These are phyloP conservation scores for Lolium multiflorum DNA, from an alignment of 176 grass and related monocot species.

Conservation along the genomic window DNA sequence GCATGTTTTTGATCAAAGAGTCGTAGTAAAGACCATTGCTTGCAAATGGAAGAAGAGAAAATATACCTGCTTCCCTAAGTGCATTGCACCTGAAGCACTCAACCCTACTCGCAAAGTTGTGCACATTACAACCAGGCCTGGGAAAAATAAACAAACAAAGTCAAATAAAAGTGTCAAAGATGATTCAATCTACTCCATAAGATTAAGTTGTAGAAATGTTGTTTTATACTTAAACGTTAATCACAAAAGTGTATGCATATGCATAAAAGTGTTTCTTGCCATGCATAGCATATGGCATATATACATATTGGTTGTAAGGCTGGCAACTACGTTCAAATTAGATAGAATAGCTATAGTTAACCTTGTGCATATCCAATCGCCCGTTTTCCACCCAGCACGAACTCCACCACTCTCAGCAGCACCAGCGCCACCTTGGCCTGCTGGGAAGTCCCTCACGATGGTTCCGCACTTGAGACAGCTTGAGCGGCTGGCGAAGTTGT, in stretches of 20 bases:
- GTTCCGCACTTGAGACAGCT: constrained; percentile 87
- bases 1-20: neutral
- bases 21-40: neutral
- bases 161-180: neutral
- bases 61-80: constrained; percentile 70
- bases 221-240: neutral
- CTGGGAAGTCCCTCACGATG: constrained; percentile 56
- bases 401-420: constrained; percentile 39
- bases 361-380: constrained; percentile 96
- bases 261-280: constrained; percentile 32
- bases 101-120: constrained; percentile 91
- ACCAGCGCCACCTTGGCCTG: constrained; percentile 45
- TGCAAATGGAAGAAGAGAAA: constrained; percentile 7
- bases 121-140: constrained; percentile 89
- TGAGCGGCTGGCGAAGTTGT: constrained; percentile 92
- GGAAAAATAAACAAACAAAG: neutral
- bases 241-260: constrained; percentile 5
- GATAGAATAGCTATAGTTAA: constrained; percentile 42
- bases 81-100: constrained; percentile 87
- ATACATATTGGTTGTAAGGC: neutral
- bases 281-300: constrained; percentile 20
- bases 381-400: constrained; percentile 69
- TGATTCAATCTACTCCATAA: neutral
- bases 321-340: neutral
- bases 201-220: neutral